Conservation (phyloP, 2,329 filamentous ascomycete species). For the Corniculantispora saksenae region DNA sequence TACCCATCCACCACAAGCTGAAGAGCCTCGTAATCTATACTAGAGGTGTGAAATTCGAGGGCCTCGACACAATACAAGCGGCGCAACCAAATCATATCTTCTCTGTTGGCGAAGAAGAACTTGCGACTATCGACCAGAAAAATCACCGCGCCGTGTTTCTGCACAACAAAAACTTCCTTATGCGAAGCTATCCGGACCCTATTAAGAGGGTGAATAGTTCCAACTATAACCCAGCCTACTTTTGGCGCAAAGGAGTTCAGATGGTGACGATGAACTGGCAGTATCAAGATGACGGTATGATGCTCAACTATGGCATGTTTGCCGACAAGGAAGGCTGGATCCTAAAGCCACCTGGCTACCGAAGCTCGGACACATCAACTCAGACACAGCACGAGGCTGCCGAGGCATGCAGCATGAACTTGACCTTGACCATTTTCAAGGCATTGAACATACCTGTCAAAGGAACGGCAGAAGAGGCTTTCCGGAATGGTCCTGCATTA, state of each 20-base stretch:
- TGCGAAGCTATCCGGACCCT: slow-evolving; percentile 85
- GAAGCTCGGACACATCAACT: slow-evolving; percentile 45
- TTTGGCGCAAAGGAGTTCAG: slow-evolving; percentile 92
- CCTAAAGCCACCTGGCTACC: slow-evolving; percentile 78
- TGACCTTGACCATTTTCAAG: slow-evolving; percentile 73
- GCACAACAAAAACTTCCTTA: slow-evolving; percentile 86
- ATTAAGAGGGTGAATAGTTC: slow-evolving; percentile 75
- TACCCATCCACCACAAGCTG: slow-evolving; percentile 67
- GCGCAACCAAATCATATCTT: slow-evolving; percentile 71
- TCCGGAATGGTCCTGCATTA: slow-evolving; percentile 42
- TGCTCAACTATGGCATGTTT: slow-evolving; percentile 98
- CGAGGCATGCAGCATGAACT: slow-evolving; percentile 57
- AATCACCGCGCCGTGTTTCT: slow-evolving; percentile 74
- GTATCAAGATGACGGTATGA: slow-evolving; percentile 88
- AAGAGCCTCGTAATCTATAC: slow-evolving; percentile 82
- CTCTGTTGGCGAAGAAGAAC: slow-evolving; percentile 83
- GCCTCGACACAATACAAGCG: slow-evolving; percentile 65
- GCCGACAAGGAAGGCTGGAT: slow-evolving; percentile 82
- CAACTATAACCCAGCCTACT: slow-evolving; percentile 91
- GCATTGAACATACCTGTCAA: slow-evolving; percentile 65
- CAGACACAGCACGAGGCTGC: slow-evolving; percentile 48
- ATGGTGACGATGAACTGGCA: slow-evolving; percentile 99
- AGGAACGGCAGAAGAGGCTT: slow-evolving; percentile 31
- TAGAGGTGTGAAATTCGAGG: slow-evolving; percentile 77
- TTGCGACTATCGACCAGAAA: slow-evolving; percentile 58